Base-by-base conservation (phyloP, 2,329 filamentous ascomycete genomes). In the Metarhizium robertsii region DNA sequence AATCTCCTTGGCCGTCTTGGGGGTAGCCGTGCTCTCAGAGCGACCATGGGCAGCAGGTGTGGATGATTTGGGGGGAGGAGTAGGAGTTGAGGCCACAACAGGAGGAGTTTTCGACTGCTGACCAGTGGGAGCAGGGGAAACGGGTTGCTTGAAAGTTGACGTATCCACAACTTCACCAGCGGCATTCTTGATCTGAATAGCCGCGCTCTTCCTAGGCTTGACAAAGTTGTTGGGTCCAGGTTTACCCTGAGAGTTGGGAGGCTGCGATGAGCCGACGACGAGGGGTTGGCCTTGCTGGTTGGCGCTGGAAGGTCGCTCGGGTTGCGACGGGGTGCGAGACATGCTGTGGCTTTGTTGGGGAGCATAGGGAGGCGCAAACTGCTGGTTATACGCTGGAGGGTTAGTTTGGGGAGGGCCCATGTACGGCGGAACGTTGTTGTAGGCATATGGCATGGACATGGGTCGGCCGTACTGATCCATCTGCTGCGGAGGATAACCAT, bases 151-250 rank as follows among this genome's bases (percentile, higher is more conserved):
- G 59, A 81, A 73, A 54, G 73, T 81, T 67, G 75, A 88, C 74
- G 78, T 80, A 62, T 90, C 84, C 13, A 96, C 76, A 34, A 84
- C 82, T 67, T 94, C 90, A 59, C 90, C 92, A 55, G 86, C 80
- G 34, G 86, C 80, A 65, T 90, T 89, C 77, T 90, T 95, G 76
- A 96, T 96, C 51, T 85, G 78, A 61, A 96, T 87, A 1, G 87
- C 85, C 50, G 84, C 85, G 70, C 83, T 90, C 77, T 87, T 89
- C 68, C 77, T 78, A 36, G 74, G 75, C 64, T 78, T 81, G 67
- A 74, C 68, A 57, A 80, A 79, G 57, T 69, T 71, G 43, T 71
- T 72, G 14, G 73, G 70, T 2, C 72, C 62, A 66, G 57, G 71
- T 71, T 79, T 81, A 8, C 73, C 66, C 61, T 79, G 77, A 10